Conservation (phyloP, 306 rosid genomes). For the Coriaria nepalensis region DNA sequence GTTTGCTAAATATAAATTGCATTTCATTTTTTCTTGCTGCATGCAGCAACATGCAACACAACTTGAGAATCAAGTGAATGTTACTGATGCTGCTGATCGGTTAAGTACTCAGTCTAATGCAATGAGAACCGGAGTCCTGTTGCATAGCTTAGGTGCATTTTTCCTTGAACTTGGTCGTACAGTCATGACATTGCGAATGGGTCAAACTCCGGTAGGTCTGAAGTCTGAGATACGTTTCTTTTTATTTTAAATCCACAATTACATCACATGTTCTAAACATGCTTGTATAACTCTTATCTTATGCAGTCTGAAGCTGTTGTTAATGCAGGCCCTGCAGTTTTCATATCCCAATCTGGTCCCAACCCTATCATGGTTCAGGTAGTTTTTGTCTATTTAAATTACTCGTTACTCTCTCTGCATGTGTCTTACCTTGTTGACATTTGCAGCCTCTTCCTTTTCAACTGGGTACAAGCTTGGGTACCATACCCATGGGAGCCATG, state of each 20-base stretch:
- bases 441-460: constrained; percentile 89
- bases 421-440: constrained; percentile 27
- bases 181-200: constrained; percentile 74
- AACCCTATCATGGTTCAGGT: constrained; percentile 99
- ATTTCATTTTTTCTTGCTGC: constrained; percentile 15
- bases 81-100: constrained; percentile 48
- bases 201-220: constrained; percentile 56
- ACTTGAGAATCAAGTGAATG: constrained; percentile 68
- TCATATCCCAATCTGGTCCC: constrained; percentile 80
- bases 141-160: constrained; percentile 80
- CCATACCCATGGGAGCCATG: constrained; percentile 60
- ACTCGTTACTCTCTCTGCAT: not conserved
- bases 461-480: constrained; percentile 54
- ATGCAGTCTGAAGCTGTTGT: constrained; percentile 88
- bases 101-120: constrained; percentile 50
- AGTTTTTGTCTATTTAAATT: constrained; percentile 13
- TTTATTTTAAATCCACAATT: not conserved
- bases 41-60: constrained; percentile 69
- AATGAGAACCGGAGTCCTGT: constrained; percentile 48
- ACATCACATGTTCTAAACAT: constrained; percentile 9
- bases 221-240: not conserved
- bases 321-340: constrained; percentile 95
- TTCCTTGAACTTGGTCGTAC: constrained; percentile 98
- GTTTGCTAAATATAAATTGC: constrained; percentile 9
- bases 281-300: constrained; percentile 13